phyloP scores from a whole-genome alignment of 768 basidiomycete species.

The Lactarius pseudohatsudake region DNA sequence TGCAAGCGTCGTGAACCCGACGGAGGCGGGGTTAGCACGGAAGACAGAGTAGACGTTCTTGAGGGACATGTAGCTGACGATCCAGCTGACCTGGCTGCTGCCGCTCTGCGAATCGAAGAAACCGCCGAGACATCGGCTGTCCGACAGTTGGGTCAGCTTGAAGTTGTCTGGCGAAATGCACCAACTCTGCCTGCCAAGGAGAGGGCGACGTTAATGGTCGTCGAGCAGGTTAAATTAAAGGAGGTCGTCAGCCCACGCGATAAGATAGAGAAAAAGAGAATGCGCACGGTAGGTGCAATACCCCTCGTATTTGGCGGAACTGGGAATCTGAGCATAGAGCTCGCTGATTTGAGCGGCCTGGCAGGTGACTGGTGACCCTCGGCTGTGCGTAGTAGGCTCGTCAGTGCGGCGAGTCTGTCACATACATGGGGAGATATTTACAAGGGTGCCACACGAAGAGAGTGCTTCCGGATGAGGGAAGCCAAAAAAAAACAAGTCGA shows the following conservation, averaged over 20 bases:
- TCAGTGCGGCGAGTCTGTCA: too few species aligned
- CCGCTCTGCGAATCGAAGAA: slow-evolving; percentile 43
- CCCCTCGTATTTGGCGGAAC: slow-evolving; percentile 60
- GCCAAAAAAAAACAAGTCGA: too few species aligned
- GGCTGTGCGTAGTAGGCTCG: too few species aligned
- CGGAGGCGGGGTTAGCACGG: slow-evolving; percentile 37
- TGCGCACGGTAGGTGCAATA: slow-evolving; percentile 77
- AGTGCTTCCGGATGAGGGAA: too few species aligned
- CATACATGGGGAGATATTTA: too few species aligned
- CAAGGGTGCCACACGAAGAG: too few species aligned
- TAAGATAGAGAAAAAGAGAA: slow-evolving; percentile 14
- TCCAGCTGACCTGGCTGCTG: slow-evolving; percentile 64
- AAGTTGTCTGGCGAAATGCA: slow-evolving; percentile 78
- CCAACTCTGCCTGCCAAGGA: slow-evolving; percentile 74
- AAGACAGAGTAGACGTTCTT: slow-evolving; percentile 96
- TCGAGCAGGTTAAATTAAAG: slow-evolving; percentile 43
- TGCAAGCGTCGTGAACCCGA: too few species aligned
- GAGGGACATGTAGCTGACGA: slow-evolving; percentile 88
- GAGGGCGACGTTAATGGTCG: slow-evolving; percentile 60
- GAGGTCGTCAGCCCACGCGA: slow-evolving; percentile 2
- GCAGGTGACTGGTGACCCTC: too few species aligned
- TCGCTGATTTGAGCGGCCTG: slow-evolving; percentile 45
- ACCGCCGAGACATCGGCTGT: slow-evolving; percentile 69
- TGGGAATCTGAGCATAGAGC: slow-evolving; percentile 76
- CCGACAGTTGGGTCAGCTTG: slow-evolving; percentile 55